These are phyloP conservation scores for Exophiala sp. DNA, from an alignment of 2,329 filamentous ascomycete genomes.

Conservation along the genomic window DNA sequence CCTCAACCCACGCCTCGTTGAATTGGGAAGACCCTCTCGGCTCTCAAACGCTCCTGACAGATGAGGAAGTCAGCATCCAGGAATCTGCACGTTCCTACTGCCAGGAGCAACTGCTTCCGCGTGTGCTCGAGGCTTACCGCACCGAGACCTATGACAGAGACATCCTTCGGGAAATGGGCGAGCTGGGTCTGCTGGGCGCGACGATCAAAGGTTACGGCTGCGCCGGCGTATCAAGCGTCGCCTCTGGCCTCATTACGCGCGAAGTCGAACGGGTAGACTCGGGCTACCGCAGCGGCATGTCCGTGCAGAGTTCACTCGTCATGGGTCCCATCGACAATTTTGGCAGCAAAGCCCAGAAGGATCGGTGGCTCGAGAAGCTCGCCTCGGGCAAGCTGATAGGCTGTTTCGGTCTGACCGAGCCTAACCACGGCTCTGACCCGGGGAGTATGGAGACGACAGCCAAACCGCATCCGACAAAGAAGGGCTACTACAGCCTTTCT, in stretches of 20 bases:
- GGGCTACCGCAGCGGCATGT: conserved; percentile 88
- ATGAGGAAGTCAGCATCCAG: conserved; percentile 84
- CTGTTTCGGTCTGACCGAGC: conserved; percentile 86
- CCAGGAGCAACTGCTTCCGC: conserved; percentile 79
- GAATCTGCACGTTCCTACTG: conserved; percentile 92
- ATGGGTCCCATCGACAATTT: conserved; percentile 91
- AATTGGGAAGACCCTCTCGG: conserved; percentile 88
- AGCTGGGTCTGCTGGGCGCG: conserved; percentile 78
- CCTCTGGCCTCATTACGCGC: conserved; percentile 80
- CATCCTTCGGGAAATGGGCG: conserved; percentile 87
- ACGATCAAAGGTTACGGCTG: conserved; percentile 87
- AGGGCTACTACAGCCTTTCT: conserved; percentile 73
- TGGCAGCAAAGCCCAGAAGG: conserved; percentile 77
- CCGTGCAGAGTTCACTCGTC: conserved; percentile 84
- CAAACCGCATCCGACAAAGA: conserved; percentile 75
- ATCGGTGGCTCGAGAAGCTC: conserved; percentile 74
- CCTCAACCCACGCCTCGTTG: conserved; percentile 50
- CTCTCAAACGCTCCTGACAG: conserved; percentile 70
- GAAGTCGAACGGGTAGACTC: conserved; percentile 89
- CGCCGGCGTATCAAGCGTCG: conserved; percentile 80
- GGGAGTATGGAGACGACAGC: conserved; percentile 85
- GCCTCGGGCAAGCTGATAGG: conserved; percentile 78
- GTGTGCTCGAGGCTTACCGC: conserved; percentile 81
- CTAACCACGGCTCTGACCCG: conserved; percentile 88
- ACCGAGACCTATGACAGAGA: conserved; percentile 80